Percentiles rank a stretch among this genome's conserved stretches.
Conservation (phyloP, 2,329 filamentous ascomycete genomes). For the Uncinocarpus reesii region DNA sequence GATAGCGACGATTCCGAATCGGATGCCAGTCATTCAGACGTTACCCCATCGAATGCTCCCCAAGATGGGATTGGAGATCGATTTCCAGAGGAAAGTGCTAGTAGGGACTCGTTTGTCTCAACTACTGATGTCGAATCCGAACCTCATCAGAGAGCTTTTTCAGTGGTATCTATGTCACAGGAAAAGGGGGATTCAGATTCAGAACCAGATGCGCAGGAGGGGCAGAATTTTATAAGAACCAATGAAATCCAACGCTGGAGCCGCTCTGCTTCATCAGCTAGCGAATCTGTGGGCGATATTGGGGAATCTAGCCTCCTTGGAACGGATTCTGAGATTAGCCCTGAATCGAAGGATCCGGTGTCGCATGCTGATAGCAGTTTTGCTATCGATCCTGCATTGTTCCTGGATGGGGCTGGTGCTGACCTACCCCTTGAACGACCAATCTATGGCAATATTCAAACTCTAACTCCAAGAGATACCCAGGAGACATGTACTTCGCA, state of each 20-base stretch:
- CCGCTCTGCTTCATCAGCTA: neutral
- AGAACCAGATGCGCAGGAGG: neutral
- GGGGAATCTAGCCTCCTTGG: neutral
- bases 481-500: constrained; percentile 2
- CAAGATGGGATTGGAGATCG: neutral
- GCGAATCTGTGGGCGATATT: neutral
- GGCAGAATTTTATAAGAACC: neutral
- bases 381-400: neutral
- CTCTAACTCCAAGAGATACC: constrained; percentile 9
- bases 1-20: constrained; percentile 32
- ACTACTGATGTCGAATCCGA: neutral
- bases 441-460: neutral
- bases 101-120: neutral
- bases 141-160: neutral
- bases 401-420: neutral
- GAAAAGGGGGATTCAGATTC: neutral
- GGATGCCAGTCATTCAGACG: neutral
- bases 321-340: neutral
- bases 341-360: neutral
- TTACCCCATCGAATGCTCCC: too few species aligned
- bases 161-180: neutral
- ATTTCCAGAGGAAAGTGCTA: neutral
- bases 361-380: neutral
- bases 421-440: neutral
- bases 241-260: neutral